These are phyloP conservation scores for Orbilia javanica DNA, from an alignment of 2,329 filamentous ascomycete genomes.

Conservation along the genomic window DNA sequence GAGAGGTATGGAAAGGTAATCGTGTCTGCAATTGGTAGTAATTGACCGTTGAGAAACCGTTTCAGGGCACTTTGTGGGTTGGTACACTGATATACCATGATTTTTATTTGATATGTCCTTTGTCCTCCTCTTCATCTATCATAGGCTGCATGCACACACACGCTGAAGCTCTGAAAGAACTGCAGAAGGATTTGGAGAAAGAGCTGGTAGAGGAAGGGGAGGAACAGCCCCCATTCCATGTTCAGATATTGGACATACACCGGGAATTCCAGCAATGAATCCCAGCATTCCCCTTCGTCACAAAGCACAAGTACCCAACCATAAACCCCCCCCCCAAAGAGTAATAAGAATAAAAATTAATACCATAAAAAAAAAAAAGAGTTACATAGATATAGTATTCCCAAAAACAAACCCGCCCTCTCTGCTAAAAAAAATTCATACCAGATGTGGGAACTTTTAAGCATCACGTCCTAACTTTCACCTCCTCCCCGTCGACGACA, in stretches of 20 bases:
- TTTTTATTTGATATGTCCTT: no score
- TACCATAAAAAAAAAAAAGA: not conserved
- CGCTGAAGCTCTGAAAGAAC: no score
- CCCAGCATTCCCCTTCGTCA: conserved; percentile 2
- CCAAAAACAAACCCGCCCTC: no score
- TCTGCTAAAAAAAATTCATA: not conserved
- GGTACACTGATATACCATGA: no score
- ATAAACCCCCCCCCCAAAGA: no score
- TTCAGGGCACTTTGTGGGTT: no score
- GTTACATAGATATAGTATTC: no score
- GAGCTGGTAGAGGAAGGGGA: not conserved
- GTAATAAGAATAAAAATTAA: conserved; percentile 2
- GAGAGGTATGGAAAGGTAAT: not conserved
- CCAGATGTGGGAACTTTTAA: not conserved
- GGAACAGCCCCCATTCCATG: conserved; percentile 5
- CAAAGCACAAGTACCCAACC: not conserved
- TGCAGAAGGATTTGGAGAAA: not conserved
- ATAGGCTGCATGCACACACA: no score
- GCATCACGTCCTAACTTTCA: conserved; percentile 48
- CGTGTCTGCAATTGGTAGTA: no score
- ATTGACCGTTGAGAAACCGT: no score
- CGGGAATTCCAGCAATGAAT: not conserved
- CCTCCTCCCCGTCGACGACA: conserved; percentile 40
- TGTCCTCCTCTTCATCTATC: no score
- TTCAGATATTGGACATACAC: not conserved